phyloP scores from a whole-genome alignment of 306 rosid species.

The Mucuna pruriens region DNA sequence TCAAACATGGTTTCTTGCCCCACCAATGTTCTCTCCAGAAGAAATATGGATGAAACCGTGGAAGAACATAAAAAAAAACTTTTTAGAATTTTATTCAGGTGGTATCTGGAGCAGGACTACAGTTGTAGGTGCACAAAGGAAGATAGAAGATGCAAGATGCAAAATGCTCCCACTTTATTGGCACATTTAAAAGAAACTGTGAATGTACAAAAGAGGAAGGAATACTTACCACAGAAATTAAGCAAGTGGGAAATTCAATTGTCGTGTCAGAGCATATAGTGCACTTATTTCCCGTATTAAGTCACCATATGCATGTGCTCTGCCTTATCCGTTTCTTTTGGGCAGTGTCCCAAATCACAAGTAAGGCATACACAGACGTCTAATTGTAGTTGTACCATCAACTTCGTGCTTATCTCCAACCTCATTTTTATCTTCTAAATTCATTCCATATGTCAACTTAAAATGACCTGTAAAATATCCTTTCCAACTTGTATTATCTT shows the following conservation, averaged over 20 bases:
- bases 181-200: not conserved
- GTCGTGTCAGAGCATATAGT: conserved; percentile 21
- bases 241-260: conserved; percentile 30
- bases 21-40: not conserved
- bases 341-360: not conserved
- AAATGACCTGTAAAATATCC: not conserved
- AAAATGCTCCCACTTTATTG: conserved; percentile 18
- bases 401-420: conserved; percentile 27
- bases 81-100: not conserved
- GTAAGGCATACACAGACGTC: conserved; percentile 3
- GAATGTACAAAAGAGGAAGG: not conserved
- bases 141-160: not conserved
- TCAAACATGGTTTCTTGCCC: conserved; percentile 22
- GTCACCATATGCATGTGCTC: conserved; percentile 1
- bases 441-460: not conserved
- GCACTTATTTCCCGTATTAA: not conserved
- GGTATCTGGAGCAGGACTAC: conserved; percentile 12
- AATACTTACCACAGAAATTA: conserved; percentile 22
- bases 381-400: conserved; percentile 12
- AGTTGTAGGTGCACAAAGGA: too few relatives aligned
- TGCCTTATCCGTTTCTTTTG: conserved; percentile 41
- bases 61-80: not conserved
- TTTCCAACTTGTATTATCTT: not conserved
- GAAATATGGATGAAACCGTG: not conserved
- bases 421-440: not conserved